Evolutionary conservation across 2,329 filamentous ascomycete species (phyloP), one percentile per base, ranked within the genome.

Genomic region (Graphiopsis chlorocephala): DNA sequence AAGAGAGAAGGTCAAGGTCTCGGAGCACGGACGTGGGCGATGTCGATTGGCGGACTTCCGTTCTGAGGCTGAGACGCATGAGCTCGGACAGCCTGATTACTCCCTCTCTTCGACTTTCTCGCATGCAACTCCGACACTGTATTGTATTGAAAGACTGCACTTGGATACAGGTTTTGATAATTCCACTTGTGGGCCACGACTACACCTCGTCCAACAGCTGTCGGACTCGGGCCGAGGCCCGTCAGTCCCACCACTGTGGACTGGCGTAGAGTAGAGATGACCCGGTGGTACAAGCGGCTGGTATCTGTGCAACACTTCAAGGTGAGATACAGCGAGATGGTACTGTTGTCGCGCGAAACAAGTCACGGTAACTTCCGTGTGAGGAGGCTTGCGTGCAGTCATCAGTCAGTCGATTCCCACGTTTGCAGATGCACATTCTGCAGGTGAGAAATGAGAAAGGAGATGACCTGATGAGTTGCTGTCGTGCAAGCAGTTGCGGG

Each of bases 221-320:
- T 20, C 11, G 45, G 7, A 10, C 20, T 14, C 20, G 28, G 17
- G 15, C 17, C 3, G 29, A 12, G 2, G 6, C 5, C 1, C 29
- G 17, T 53, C 50, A 53, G 2, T 10, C 3, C 28, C 47, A 29
- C 15, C 15, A 28, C 5, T 20, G 28, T 29, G 50, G 17, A 53
- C 17, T 31, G 26, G 15, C 11, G 15, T 8, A 53, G 17, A 23
- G 17, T 12, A 12, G 20, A 28, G 55, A 29, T 17, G 25, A n/a
- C 20, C 14, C 25, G 47, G 57, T 48, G 28, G 57, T 60, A 60
- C 57, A 33, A 26, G 57, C 38, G 57, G 57, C 57, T 60, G 57
- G 57, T 60, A 60, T 60, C 57, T 33, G 28, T 23, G 57, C 42
- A 60, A 45, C 42, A 60, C 25, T 15, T 14, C 45, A 20, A 50